phyloP scores from a whole-genome alignment of 805 yeast species.

The Zygoascus bituminiphila region DNA sequence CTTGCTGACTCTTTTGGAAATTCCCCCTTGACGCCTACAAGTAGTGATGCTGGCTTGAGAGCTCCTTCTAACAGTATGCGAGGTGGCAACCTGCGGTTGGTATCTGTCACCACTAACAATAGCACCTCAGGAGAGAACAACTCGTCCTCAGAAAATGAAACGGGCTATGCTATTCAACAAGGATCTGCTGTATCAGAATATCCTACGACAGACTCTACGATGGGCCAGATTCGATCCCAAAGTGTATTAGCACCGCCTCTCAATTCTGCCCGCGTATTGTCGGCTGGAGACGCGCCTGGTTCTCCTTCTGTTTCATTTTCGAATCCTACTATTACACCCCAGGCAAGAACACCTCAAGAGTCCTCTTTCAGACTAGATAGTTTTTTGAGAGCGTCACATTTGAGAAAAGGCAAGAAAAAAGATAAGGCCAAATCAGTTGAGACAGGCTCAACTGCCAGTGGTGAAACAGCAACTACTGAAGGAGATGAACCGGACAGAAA shows the following conservation, averaged over 20 bases:
- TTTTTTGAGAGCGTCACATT: constrained; percentile 25
- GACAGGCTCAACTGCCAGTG: neutral
- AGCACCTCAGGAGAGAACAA: neutral
- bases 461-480: neutral
- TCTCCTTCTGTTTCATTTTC: neutral
- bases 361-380: constrained; percentile 30
- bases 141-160: constrained; percentile 1
- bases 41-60: neutral
- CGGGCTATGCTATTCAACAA: neutral
- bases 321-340: neutral
- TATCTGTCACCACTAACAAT: neutral
- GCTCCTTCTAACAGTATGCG: neutral
- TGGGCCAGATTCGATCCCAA: neutral
- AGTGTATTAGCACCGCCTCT: neutral
- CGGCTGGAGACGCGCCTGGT: neutral
- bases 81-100: neutral
- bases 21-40: constrained; percentile 9
- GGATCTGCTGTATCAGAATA: neutral
- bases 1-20: constrained; percentile 54
- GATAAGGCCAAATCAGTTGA: constrained; percentile 6
- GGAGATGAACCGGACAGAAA: constrained; percentile 4
- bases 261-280: neutral
- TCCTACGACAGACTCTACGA: neutral
- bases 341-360: constrained; percentile 15
- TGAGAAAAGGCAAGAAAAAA: constrained; percentile 18